Base-by-base conservation (phyloP, 805 yeast genomes). In the Suhomyces emberorum region DNA sequence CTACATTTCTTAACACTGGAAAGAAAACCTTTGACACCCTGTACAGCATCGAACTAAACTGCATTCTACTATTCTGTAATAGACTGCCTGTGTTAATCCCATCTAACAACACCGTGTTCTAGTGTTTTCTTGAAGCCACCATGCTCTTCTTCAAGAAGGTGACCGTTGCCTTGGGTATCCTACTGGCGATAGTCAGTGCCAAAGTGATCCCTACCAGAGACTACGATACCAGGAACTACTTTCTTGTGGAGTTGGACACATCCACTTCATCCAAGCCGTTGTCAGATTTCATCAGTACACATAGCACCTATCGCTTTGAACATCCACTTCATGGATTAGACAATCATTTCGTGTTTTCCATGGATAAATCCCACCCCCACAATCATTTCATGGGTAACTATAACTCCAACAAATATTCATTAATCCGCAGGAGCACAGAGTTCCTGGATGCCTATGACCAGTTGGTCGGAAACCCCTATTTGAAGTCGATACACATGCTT, bases 261-360 rank as follows among this genome's bases (percentile, higher is more conserved):
- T 30, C 54, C 16, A 12, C 7, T 2, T 42, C 57, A 15, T 54
- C 43, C 30, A 36, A 37, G 18, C 60, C 66, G 7, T 48, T 68
- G 7, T 34, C 41, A 0, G 51, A 62, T n/a, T 68, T 82, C 34
- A 49, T 59, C 9, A 23, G 47, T 1, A 32, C 49, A 10, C 69
- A 73, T 52, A 69, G 74, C 3, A 54, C 54, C 11, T 67, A 56
- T 46, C 39, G 41, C 15, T 85, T 63, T 49, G 95, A 87, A 54
- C 86, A 84, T 54, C 73, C 66, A 16, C 76, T 79, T 3, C 69
- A 81, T 24, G 83, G 82, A 0, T 54, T 79, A 15, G 78, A 74
- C 15, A 67, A 78, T 42, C 81, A 80, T 54, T 78, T 74, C 54
- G 83, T 87, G 10, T 83, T 86, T 49, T 83, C 91, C 7, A 54